These are phyloP conservation scores for Cladobotryum protrusum DNA, from an alignment of 2,329 filamentous ascomycete species.

Conservation along the genomic window DNA sequence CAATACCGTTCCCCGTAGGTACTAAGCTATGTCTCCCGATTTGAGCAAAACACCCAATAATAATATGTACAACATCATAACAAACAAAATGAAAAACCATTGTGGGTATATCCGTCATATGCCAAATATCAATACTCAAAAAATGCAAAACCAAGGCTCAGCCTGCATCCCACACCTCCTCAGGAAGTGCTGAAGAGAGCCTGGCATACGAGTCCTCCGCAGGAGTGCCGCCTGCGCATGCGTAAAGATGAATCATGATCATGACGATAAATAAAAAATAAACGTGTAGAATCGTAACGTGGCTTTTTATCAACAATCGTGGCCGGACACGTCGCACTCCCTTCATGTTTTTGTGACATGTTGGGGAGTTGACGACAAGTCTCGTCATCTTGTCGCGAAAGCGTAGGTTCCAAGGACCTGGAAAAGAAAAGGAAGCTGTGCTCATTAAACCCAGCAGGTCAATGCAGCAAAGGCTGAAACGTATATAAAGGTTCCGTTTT, in stretches of 20 bases:
- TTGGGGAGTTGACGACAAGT: no score
- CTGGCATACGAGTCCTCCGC: conserved; percentile 13
- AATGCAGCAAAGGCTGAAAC: neutral
- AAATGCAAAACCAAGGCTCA: conserved; percentile 5
- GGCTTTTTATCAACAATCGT: neutral
- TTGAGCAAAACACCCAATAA: neutral
- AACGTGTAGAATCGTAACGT: neutral
- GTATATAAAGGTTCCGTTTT: neutral
- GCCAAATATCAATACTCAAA: conserved; percentile 11
- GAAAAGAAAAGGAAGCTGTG: neutral
- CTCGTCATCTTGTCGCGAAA: neutral
- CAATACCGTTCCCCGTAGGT: neutral
- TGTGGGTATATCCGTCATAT: conserved; percentile 29
- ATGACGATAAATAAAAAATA: neutral
- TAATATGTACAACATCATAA: neutral
- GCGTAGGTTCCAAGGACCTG: neutral
- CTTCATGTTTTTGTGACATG: no score
- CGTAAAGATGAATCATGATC: neutral
- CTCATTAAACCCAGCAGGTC: neutral
- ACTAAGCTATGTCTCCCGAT: neutral
- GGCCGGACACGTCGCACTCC: no score
- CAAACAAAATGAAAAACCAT: conserved; percentile 15
- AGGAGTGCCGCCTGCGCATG: conserved; percentile 12
- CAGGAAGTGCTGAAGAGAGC: conserved; percentile 2
- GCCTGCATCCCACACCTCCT: conserved; percentile 3